These are phyloP conservation scores for Lojkania enalia DNA, from an alignment of 2,329 filamentous ascomycete genomes.

Conservation along the genomic window DNA sequence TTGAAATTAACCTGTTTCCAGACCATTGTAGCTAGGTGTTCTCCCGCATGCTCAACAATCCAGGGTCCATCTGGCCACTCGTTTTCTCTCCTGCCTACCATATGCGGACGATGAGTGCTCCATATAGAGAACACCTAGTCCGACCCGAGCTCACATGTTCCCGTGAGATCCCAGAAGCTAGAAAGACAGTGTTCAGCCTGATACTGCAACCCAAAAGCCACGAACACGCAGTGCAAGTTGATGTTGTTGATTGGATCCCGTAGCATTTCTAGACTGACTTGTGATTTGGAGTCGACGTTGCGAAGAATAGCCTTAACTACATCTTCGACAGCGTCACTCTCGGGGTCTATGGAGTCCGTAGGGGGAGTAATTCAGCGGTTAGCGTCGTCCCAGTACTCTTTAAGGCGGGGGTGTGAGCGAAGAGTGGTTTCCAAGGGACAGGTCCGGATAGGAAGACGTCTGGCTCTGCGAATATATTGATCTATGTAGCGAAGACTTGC, in stretches of 20 bases:
- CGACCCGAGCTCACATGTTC: background rate
- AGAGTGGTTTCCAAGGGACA: background rate
- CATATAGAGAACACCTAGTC: conserved; percentile 11
- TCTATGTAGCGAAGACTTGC: background rate
- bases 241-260: conserved; percentile 6
- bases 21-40: conserved; percentile 16
- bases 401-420: conserved; percentile 5
- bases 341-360: background rate
- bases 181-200: conserved; percentile 1
- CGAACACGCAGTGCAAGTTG: conserved; percentile 7
- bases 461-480: conserved; percentile 1
- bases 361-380: conserved; percentile 4
- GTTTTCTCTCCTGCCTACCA: background rate
- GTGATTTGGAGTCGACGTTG: background rate
- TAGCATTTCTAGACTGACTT: background rate
- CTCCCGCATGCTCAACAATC: conserved; percentile 4
- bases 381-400: conserved; percentile 1
- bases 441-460: background rate
- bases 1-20: conserved; percentile 16
- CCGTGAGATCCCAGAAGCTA: conserved; percentile 2
- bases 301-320: conserved; percentile 1
- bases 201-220: conserved; percentile 5
- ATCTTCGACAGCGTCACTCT: background rate
- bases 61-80: conserved; percentile 1
- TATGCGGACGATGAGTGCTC: conserved; percentile 3